Conservation (phyloP, 352 stramenopile species). For the Hyaloperonospora brassicae region DNA sequence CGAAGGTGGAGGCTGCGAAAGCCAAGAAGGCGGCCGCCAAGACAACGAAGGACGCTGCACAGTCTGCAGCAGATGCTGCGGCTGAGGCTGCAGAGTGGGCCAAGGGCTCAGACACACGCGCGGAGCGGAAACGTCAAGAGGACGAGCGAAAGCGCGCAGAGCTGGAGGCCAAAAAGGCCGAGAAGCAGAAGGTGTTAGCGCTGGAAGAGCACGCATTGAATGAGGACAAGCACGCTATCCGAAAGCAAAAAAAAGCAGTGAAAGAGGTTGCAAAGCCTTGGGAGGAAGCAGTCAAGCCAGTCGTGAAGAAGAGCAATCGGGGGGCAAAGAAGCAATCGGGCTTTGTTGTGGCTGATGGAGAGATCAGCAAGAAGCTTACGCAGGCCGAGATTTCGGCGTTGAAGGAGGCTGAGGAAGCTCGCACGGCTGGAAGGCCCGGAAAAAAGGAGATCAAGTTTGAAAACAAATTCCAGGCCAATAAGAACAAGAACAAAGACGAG, state of each 20-base stretch:
- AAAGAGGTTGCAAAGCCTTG: slow-evolving; percentile 59
- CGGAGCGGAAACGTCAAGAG: slow-evolving; percentile 36
- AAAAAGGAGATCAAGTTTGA: slow-evolving; percentile 68
- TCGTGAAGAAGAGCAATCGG: slow-evolving; percentile 61
- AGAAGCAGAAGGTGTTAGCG: slow-evolving; percentile 60
- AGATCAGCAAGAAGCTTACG: slow-evolving; percentile 40
- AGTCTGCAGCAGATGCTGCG: slow-evolving; percentile 34
- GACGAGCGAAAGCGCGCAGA: slow-evolving; percentile 56
- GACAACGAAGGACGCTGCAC: slow-evolving; percentile 48
- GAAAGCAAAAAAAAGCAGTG: slow-evolving; percentile 59
- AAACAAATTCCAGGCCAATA: slow-evolving; percentile 43
- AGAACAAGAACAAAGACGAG: slow-evolving; percentile 39
- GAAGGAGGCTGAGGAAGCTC: slow-evolving; percentile 37
- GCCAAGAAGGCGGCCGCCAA: slow-evolving; percentile 55
- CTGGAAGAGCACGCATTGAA: slow-evolving; percentile 52
- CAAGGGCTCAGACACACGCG: slow-evolving; percentile 44
- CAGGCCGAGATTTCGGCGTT: slow-evolving; percentile 41
- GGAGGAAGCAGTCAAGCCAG: slow-evolving; percentile 57
- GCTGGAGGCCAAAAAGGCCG: slow-evolving; percentile 59
- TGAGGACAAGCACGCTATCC: slow-evolving; percentile 57
- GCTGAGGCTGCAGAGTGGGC: slow-evolving; percentile 48
- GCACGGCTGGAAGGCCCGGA: slow-evolving; percentile 26
- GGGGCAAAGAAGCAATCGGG: slow-evolving; percentile 29
- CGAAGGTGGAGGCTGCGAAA: slow-evolving; percentile 69
- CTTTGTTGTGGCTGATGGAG: slow-evolving; percentile 24